Evolutionary conservation across 2,329 filamentous ascomycete species (phyloP), one percentile per base, ranked within the genome.

Genomic region (Phoma sp.): DNA sequence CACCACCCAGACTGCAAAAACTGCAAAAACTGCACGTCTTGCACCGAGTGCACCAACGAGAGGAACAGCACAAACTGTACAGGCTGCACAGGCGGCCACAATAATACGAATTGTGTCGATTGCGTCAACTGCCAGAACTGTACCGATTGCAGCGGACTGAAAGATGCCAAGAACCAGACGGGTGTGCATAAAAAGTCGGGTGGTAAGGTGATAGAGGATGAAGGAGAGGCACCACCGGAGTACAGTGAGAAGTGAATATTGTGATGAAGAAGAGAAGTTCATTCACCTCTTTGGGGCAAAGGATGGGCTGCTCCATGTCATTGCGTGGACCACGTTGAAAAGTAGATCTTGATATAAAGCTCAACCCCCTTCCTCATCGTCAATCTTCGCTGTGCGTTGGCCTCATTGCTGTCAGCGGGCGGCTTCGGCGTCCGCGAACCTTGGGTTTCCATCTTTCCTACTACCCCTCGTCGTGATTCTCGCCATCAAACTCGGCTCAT

Each of bases 401-500:
- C 12, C 29, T 31, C 12, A 13, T 6, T 12, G 12, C 12, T 31
- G 10, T 31, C 29, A 31, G 12, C 12, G 12, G 9, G 29, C 29
- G 12, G 29, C 29, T 31, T 31, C 29, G 29, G 29, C 12, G 29
- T 31, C 29, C 29, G 29, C 29, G 15, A 1, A 6, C 12, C 29
- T 31, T 4, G 29, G 12, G 10, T 31, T 31, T 1, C 29, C 29
- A 10, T 31, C 29, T 31, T 5, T 31, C 29, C 51, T 46, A 35
- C 51, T 61, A 0, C 61, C 57, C 13, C 62, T 31, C 12, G 69
- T 72, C 1, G 69, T 71, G 4, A 70, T 63, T 17, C 66, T 57
- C 3, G 68, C 64, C 38, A 71, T 48, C 3, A 69, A 54, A 37
- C 64, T 60, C 1, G 69, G 67, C 17, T 59, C 54, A 35, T 65